These are phyloP conservation scores for Crithidia fasciculata DNA, from an alignment of 208 protist species.

Conservation along the genomic window DNA sequence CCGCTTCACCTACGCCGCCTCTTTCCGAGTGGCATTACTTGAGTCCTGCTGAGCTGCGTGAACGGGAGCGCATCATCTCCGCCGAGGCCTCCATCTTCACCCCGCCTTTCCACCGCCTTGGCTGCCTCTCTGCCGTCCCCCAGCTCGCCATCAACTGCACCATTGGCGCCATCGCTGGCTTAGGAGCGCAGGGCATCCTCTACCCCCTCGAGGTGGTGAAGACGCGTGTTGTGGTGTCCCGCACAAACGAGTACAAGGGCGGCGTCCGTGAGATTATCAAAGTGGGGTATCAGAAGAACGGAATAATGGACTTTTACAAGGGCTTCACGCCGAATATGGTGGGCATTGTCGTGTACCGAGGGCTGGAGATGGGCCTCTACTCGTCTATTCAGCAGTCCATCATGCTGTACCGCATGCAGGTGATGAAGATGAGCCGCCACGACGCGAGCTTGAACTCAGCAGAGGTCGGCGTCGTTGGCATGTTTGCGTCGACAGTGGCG, in stretches of 20 bases:
- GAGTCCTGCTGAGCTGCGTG: slow-evolving; percentile 3
- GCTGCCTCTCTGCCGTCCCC: slow-evolving; percentile 54
- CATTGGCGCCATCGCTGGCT: slow-evolving; percentile 82
- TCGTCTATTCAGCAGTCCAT: slow-evolving; percentile 85
- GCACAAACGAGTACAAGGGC: slow-evolving; percentile 68
- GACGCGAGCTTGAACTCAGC: slow-evolving; percentile 66
- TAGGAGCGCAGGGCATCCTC: slow-evolving; percentile 84
- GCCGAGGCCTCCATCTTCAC: slow-evolving; percentile 64
- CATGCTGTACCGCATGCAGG: slow-evolving; percentile 85
- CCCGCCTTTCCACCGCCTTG: slow-evolving; percentile 57
- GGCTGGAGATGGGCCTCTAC: slow-evolving; percentile 90
- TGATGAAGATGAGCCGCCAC: slow-evolving; percentile 59
- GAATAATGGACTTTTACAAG: slow-evolving; percentile 81
- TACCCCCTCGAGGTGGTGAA: slow-evolving; percentile 94
- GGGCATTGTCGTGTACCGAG: slow-evolving; percentile 87
- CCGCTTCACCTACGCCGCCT: neutral
- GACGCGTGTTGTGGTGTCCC: slow-evolving; percentile 85
- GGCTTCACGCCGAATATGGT: slow-evolving; percentile 88
- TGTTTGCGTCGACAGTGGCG: slow-evolving; percentile 80
- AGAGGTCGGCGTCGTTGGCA: slow-evolving; percentile 77
- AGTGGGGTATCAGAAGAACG: slow-evolving; percentile 69
- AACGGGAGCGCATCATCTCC: slow-evolving; percentile 39
- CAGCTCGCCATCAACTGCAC: slow-evolving; percentile 83
- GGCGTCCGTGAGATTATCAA: slow-evolving; percentile 65
- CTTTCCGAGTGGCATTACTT: slow-evolving; percentile 3